phyloP scores from a whole-genome alignment of 1,284 basidiomycete species.

The Rhodotorula sp. region DNA sequence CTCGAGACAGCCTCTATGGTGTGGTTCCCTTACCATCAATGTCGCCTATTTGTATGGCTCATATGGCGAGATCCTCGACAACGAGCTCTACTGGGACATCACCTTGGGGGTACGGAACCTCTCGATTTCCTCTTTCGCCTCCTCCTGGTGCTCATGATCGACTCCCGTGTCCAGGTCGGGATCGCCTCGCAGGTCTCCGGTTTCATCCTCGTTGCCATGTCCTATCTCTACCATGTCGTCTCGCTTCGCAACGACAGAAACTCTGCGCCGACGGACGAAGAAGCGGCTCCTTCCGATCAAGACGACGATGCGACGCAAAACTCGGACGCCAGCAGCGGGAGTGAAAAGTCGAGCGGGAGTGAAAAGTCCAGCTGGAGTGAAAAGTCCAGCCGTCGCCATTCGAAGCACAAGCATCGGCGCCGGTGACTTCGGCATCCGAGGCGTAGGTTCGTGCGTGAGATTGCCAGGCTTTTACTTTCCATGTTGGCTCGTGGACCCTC shows the following conservation, averaged over 20 bases:
- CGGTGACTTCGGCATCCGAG: too few relatives aligned
- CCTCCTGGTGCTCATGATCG: neutral
- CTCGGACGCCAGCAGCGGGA: too few relatives aligned
- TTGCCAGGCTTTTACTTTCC: too few relatives aligned
- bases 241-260: neutral
- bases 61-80: neutral
- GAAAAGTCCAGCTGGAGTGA: too few relatives aligned
- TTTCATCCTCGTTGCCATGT: neutral
- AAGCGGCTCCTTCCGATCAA: neutral
- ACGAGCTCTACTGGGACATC: neutral
- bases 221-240: constrained; percentile 3
- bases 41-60: constrained; percentile 5
- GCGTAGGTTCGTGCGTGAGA: too few relatives aligned
- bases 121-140: neutral
- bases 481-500: too few relatives aligned
- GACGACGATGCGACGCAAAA: neutral
- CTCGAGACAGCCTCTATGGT: neutral
- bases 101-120: neutral
- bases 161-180: neutral
- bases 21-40: neutral
- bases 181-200: too few relatives aligned
- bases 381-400: too few relatives aligned
- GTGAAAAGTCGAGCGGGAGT: too few relatives aligned
- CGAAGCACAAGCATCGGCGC: too few relatives aligned
- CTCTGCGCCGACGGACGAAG: neutral